Evolutionary conservation across 1,284 basidiomycete genomes (phyloP), one percentile per base, ranked within the genome.

Genomic region (Irpex sp.): DNA sequence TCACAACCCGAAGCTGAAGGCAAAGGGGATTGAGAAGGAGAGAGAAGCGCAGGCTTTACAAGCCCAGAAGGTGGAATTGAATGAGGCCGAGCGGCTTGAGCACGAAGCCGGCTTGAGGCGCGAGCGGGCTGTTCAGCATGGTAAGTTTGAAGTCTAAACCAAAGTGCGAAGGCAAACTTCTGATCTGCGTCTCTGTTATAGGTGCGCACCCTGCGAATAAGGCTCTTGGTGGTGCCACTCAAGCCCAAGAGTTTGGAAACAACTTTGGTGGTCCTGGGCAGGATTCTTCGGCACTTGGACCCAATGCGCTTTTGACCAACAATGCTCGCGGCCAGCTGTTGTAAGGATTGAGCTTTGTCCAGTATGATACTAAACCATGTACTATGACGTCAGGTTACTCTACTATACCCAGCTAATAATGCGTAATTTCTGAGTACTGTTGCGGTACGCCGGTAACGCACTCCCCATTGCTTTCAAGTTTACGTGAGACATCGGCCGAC

Each of bases 11-110:
- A 72, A 77, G 0, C 71, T 85, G 48, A 81, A 82, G 66, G 77
- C 75, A 12, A 82, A 80, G 66, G 82, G 81, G 9, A 61, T 78
- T 48, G 75, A 82, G 73, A 84, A 84, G 67, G 79, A 85, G 67
- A 76, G 78, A 77, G 81, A 82, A 72, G 82, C 82, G 0, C 72
- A 77, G 21, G 72, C 77, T 0, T 66, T 78, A 57, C 80, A 80
- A 63, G 65, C 74, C n/a, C 82, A 84, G 70, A 76, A 78, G 37
- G 66, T 71, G 4, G 83, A 84, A 66, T 71, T 84, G 39, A 19
- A 73, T n/a, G 80, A 82, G 67, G 82, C 82, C 23, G 82, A 84
- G 68, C 76, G 79, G 19, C 74, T 84, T 10, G 82, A 84, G 71
- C 72, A 71, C 1, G 81, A 82, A 67, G 82, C 82, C 39, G n/a